Conservation (phyloP, 2,329 filamentous ascomycete genomes). For the Onygenales sp. region DNA sequence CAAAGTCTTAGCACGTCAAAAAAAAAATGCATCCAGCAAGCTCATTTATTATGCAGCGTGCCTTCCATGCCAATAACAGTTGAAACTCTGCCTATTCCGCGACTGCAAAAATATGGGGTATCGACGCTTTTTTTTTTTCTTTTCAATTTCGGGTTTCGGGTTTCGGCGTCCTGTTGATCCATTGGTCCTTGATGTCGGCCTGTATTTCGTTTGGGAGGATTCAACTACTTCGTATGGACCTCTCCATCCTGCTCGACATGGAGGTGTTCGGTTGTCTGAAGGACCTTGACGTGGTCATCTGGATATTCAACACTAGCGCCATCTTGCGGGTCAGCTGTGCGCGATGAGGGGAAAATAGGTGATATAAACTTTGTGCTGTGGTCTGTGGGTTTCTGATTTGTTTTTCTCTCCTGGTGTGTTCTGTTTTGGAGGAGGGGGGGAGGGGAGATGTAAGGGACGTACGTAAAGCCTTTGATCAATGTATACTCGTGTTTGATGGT, state of each 20-base stretch:
- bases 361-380: too few species aligned
- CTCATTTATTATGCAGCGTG: too few species aligned
- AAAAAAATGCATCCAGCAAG: too few species aligned
- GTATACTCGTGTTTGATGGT: slow-evolving; percentile 75
- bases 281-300: slow-evolving; percentile 54
- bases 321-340: neutral
- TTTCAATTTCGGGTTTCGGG: neutral
- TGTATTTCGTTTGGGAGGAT: slow-evolving; percentile 2
- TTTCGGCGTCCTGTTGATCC: slow-evolving; percentile 8
- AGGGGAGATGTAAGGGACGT: slow-evolving; percentile 13
- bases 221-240: slow-evolving; percentile 59
- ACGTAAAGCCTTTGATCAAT: slow-evolving; percentile 91
- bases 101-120: neutral
- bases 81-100: too few species aligned
- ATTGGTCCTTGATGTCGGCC: slow-evolving; percentile 2
- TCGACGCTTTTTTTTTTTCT: neutral
- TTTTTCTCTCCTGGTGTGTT: neutral
- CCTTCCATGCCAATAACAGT: too few species aligned
- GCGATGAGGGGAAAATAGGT: too few species aligned
- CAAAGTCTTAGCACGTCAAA: too few species aligned
- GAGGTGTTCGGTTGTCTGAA: slow-evolving; percentile 62
- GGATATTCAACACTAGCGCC: slow-evolving; percentile 61
- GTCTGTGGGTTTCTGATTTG: too few species aligned
- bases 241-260: slow-evolving; percentile 67
- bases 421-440: neutral